These are phyloP conservation scores for Saccharomycopsis microspora DNA, from an alignment of 805 yeast species.

Conservation along the genomic window DNA sequence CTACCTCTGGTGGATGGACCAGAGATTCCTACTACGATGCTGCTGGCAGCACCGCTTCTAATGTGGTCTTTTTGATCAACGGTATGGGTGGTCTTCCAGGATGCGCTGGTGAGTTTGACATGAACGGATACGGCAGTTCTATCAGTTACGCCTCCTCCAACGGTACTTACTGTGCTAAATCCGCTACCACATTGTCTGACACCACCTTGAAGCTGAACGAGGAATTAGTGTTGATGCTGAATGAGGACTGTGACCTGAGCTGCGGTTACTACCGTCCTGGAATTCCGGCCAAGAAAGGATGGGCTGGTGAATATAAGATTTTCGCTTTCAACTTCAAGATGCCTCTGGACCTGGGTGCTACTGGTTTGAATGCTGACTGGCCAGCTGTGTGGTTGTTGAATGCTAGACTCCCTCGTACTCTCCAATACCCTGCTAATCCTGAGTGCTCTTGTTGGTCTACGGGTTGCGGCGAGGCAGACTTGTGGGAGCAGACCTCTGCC, in stretches of 20 bases:
- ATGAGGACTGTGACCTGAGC: conserved; percentile 39
- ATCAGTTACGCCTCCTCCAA: conserved; percentile 74
- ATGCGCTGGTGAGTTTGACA: conserved; percentile 86
- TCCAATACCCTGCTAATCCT: conserved; percentile 70
- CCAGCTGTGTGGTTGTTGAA: conserved; percentile 96
- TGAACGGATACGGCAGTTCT: conserved; percentile 76
- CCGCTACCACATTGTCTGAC: conserved; percentile 59
- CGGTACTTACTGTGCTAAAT: conserved; percentile 64
- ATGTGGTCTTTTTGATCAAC: conserved; percentile 62
- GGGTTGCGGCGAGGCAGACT: conserved; percentile 97
- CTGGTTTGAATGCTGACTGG: conserved; percentile 71
- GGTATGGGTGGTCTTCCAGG: conserved; percentile 63
- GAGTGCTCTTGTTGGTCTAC: conserved; percentile 92
- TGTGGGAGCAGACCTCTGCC: conserved; percentile 74
- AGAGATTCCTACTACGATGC: conserved; percentile 60
- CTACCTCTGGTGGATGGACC: conserved; percentile 45
- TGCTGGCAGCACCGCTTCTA: conserved; percentile 53
- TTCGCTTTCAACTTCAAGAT: conserved; percentile 88
- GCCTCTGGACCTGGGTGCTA: conserved; percentile 53
- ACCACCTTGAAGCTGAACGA: conserved; percentile 58
- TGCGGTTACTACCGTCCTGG: conserved; percentile 85
- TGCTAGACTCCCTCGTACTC: conserved; percentile 92
- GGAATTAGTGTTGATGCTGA: conserved; percentile 79
- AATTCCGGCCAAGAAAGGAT: conserved; percentile 92
- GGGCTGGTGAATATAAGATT: conserved; percentile 73